Percentiles rank a stretch among this genome's conserved stretches.
Evolutionary conservation across 2,329 filamentous ascomycete genomes (phyloP).

Genomic region (Passalora sequoiae): DNA sequence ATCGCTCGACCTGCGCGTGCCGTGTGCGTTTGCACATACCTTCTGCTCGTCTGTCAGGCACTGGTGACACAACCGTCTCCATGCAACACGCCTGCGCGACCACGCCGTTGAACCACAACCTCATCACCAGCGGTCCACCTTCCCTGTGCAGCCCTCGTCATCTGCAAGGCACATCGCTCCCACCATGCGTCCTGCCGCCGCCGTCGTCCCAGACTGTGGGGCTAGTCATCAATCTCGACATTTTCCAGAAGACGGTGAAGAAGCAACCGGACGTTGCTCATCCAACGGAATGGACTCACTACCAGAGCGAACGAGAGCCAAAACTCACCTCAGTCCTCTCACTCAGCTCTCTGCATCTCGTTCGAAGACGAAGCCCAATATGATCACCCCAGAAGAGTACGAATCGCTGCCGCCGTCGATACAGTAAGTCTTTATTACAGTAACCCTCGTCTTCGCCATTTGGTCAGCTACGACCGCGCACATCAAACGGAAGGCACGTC

Average conservation of each 20-base stretch:
- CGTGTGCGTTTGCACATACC: too few species aligned
- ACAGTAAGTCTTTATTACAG: conserved; percentile 35
- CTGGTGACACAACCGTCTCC: conserved; percentile 1
- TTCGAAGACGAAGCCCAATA: conserved; percentile 14
- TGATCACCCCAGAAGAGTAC: conserved; percentile 37
- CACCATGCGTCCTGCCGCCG: conserved; percentile 9
- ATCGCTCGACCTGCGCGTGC: too few species aligned
- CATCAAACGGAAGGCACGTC: too few species aligned
- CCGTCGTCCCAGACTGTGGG: background rate
- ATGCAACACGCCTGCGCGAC: conserved; percentile 1
- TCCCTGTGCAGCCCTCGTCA: conserved; percentile 1
- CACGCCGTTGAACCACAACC: conserved; percentile 4
- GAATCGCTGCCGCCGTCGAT: conserved; percentile 40
- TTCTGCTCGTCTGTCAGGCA: conserved; percentile 1
- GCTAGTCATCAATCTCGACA: background rate
- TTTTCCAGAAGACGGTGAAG: conserved; percentile 1
- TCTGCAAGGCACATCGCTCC: conserved; percentile 7
- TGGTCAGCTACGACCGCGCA: too few species aligned
- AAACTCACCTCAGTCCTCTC: conserved; percentile 1
- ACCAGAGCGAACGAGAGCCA: conserved; percentile 2
- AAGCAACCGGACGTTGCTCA: background rate
- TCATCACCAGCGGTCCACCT: background rate
- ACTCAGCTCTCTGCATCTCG: conserved; percentile 1
- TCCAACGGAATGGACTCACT: background rate
- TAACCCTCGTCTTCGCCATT: conserved; percentile 9